These are phyloP conservation scores for Trichoderma aggressivum DNA, from an alignment of 2,329 filamentous ascomycete genomes.

Conservation along the genomic window DNA sequence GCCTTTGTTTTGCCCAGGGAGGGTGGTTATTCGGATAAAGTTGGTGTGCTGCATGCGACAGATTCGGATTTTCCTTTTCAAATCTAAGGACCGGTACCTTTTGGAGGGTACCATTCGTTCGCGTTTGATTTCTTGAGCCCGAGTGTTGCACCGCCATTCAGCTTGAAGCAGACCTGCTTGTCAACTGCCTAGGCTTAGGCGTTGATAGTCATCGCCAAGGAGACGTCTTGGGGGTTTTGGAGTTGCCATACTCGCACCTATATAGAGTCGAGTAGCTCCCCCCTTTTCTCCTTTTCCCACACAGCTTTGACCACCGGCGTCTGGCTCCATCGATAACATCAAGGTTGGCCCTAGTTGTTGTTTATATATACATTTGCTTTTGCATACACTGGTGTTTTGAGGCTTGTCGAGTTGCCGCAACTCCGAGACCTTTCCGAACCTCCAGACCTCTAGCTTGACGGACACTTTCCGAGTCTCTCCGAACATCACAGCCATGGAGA, in stretches of 20 bases:
- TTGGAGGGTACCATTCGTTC: constrained; percentile 7
- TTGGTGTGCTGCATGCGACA: constrained; percentile 17
- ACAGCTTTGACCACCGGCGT: background rate
- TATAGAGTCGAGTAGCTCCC: constrained; percentile 6
- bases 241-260: constrained; percentile 8
- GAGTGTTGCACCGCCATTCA: constrained; percentile 5
- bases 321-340: background rate
- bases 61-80: background rate
- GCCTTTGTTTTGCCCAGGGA: background rate
- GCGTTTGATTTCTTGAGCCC: constrained; percentile 10
- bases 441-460: background rate
- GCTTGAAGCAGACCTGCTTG: background rate
- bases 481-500: constrained; percentile 21
- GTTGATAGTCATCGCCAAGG: background rate
- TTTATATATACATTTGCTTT: background rate
- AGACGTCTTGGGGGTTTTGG: background rate
- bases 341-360: background rate
- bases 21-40: constrained; percentile 7
- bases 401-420: constrained; percentile 14
- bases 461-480: background rate
- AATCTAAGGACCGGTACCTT: constrained; percentile 9
- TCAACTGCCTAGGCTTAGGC: background rate
- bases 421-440: constrained; percentile 14
- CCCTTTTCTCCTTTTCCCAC: background rate
- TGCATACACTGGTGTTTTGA: background rate